Evolutionary conservation across 2,329 filamentous ascomycete genomes (phyloP), one percentile per base, ranked within the genome.

Genomic region (Lachnellula willkommii): DNA sequence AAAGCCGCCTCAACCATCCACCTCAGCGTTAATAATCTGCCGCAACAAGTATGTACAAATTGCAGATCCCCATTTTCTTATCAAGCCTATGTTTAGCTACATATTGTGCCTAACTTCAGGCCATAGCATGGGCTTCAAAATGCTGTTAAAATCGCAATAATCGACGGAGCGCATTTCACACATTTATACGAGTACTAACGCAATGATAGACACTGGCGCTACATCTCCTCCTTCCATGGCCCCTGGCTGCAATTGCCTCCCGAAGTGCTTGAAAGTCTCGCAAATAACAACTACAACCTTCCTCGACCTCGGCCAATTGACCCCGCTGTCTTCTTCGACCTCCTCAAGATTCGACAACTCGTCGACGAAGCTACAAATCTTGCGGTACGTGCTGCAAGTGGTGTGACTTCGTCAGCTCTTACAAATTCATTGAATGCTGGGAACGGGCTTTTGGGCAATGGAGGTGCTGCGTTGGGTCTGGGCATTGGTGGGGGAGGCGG

Each of bases 171-270:
- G 9, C 17, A 40, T 40, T 40, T 40, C 36, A 24, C 20, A 24
- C 24, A 22, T 45, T 20, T 43, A 40, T 22, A 54, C 14, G 28
- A 45, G 35, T 43, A 46, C 53, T 65, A 54, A 60, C 49, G 46
- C 39, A 36, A 50, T 55, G 22, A 52, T 63, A 93, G 89, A 70
- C 88, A 93, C 74, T 93, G 89, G 89, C 82, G 85, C 61, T 90
- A 90, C 70, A 91, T 94, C 57, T 91, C 88, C 22, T 88, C 85
- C 28, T 94, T 89, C 67, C 86, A 92, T 68, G 90, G 89, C 24
- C 85, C 88, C 63, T 94, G 90, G 90, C 81, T 92, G 14, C 86
- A 90, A 71, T 77, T 93, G 55, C 87, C 89, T 20, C 81, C 84
- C 60, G 89, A 93, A 71, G 82, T 91, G 55, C 84, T 95, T 72